Evolutionary conservation across 805 yeast species (phyloP).

Genomic region (Cyberlindnera xishuangbannaensis): DNA sequence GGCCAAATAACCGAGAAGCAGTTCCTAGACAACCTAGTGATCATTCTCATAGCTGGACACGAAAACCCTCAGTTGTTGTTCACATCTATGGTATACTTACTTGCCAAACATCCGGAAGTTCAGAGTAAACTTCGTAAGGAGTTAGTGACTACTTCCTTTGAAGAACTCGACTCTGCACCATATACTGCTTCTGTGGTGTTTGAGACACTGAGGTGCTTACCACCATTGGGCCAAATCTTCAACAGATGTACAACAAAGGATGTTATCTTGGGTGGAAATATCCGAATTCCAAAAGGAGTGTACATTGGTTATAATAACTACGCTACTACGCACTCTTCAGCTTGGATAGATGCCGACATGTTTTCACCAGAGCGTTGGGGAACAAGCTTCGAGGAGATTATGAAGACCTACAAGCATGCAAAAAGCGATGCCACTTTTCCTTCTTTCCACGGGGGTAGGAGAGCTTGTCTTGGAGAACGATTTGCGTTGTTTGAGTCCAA

Average conservation of each 20-base stretch:
- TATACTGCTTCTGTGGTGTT: conserved; percentile 33
- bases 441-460: conserved; percentile 53
- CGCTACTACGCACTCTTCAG: conserved; percentile 41
- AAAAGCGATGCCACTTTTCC: conserved; percentile 42
- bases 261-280: conserved; percentile 35
- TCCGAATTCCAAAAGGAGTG: conserved; percentile 41
- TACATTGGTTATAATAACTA: conserved; percentile 53
- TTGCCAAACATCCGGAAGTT: conserved; percentile 36
- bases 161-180: conserved; percentile 19
- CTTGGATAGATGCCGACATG: conserved; percentile 42
- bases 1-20: conserved; percentile 39
- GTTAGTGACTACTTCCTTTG: conserved; percentile 3
- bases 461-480: conserved; percentile 59
- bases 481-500: conserved; percentile 45
- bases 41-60: conserved; percentile 56
- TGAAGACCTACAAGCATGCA: conserved; percentile 33
- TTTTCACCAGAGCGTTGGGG: conserved; percentile 55
- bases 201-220: conserved; percentile 45
- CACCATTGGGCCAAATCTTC: conserved; percentile 53
- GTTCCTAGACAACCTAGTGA: conserved; percentile 47
- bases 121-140: conserved; percentile 30
- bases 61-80: conserved; percentile 54
- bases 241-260: conserved; percentile 39
- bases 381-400: conserved; percentile 29
- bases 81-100: conserved; percentile 39